phyloP scores from a whole-genome alignment of 768 basidiomycete genomes.

The Tremella mesenterica region DNA sequence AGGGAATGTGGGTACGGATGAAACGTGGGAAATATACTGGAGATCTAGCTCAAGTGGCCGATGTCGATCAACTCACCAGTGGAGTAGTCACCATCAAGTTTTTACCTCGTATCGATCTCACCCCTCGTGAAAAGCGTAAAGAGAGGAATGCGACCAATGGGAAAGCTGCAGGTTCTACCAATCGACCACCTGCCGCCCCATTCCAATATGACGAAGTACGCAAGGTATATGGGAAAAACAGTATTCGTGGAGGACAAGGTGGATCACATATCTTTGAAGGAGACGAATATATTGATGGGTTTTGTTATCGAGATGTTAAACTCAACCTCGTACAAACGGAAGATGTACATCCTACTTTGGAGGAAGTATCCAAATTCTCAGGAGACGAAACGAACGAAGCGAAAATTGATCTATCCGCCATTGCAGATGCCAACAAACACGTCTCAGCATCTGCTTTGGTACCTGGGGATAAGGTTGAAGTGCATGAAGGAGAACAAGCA shows the following conservation, averaged over 20 bases:
- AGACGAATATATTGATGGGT: conserved; percentile 90
- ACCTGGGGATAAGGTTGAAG: conserved; percentile 94
- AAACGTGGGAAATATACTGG: conserved; percentile 87
- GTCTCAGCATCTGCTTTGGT: conserved; percentile 89
- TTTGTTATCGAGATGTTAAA: conserved; percentile 92
- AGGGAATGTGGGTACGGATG: conserved; percentile 91
- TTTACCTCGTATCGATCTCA: conserved; percentile 94
- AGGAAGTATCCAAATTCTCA: conserved; percentile 88
- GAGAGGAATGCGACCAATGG: conserved; percentile 47
- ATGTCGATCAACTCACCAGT: conserved; percentile 74
- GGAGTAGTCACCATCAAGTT: conserved; percentile 89
- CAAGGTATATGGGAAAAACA: conserved; percentile 67
- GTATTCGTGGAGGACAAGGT: conserved; percentile 51
- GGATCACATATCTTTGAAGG: conserved; percentile 70
- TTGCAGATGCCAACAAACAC: conserved; percentile 84
- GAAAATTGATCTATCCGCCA: conserved; percentile 73
- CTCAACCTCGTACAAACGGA: conserved; percentile 51
- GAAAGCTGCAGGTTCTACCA: conserved; percentile 48
- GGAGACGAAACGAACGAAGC: conserved; percentile 57
- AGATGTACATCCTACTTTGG: conserved; percentile 86
- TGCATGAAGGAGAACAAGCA: conserved; percentile 91
- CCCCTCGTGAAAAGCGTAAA: conserved; percentile 82
- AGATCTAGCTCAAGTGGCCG: conserved; percentile 90
- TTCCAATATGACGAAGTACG: conserved; percentile 83
- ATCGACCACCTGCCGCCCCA: conserved; percentile 75